Evolutionary conservation across 2,329 filamentous ascomycete species (phyloP), one percentile per base, ranked within the genome.

Genomic region (Aspergillus felis): DNA sequence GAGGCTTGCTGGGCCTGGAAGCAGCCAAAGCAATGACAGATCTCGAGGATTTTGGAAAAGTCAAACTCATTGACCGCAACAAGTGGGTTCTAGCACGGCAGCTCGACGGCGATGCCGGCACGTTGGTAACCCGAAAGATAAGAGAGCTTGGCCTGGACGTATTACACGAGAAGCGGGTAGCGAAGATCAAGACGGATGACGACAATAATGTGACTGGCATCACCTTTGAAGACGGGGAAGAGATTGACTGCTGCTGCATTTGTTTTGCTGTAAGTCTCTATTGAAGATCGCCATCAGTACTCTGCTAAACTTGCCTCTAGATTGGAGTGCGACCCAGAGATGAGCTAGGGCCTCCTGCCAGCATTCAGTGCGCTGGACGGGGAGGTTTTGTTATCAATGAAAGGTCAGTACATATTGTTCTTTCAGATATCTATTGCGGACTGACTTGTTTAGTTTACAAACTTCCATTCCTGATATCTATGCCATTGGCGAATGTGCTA

Each of bases 11-110:
- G 0, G 92, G 92, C 0, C 82, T 97, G 0, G 92, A 96, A 76
- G 92, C 92, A 2, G 92, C 91, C 35, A 94, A 96, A 67, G 92
- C 92, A 1, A 92, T 96, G 90, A 87, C 92, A 78, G 91, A 96
- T 68, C 78, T 96, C 8, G 82, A 89, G 64, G 84, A 86, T 53
- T 95, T 89, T 68, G 79, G 82, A 12, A 84, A 85, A 57, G 88
- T 96, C 53, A 89, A 87, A 64, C 78, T 96, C 8, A 85, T 96
- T 53, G 92, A 96, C 73, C 82, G 90, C 53, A 93, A 92, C 68
- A 76, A 83, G 64, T 96, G 91, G 89, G 87, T 96, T 0, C 73
- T 96, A 47, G 90, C 88, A 54, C 81, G 92, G 55, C 92, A 96
- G 68, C 77, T 96, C 1, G 92, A 97, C 68, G 81, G 79, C 8